Base-by-base conservation (phyloP, 179 eudicot species). In the Nepenthes alata region DNA sequence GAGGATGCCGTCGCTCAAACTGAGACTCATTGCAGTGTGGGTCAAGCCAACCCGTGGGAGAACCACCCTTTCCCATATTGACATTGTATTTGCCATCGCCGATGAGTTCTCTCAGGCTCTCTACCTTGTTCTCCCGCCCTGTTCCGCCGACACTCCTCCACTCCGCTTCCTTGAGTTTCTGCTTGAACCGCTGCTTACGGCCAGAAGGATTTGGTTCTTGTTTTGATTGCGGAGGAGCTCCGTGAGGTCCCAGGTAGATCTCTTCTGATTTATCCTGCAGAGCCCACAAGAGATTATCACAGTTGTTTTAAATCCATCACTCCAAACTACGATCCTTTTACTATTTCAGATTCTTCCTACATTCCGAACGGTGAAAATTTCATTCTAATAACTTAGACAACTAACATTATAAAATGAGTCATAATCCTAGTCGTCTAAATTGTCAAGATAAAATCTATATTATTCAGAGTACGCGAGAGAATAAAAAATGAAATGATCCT, bases 201-300 rank as follows among this genome's bases (percentile, higher is more conserved):
- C 64, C 85, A 2, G 82, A 70, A 34, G 81, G 53, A 59, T 76
- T 84, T 15, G 55, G 59, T 64, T 88, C 96, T 70, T 78, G 96
- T 68, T 89, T 89, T 65, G 79, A 52, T 59, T 79, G 87, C 55
- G 89, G 98, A 67, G 95, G 95, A 57, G 96, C 98, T 53, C 96
- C 98, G 70, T 91, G 95, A 37, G 98, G 98, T 61, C 96, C 98
- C 37, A 91, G 80, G 73, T 89, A 91, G 75, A 89, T 91, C 67
- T 89, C 77, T 77, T 89, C 91, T 64, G 76, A 71, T 59, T 67
- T 73, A 68, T 72, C 85, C 98, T 91, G 79, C 58, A 12, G 36
- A 35, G 61, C 25, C 11, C 2, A 15, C 13, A 11, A 3, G 37
- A 45, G 9, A 44, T 13, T 25, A 41, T 13, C 25, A 61, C 15